Evolutionary conservation across 148 eudicot species (phyloP).

Genomic region (Spergularia marina): DNA sequence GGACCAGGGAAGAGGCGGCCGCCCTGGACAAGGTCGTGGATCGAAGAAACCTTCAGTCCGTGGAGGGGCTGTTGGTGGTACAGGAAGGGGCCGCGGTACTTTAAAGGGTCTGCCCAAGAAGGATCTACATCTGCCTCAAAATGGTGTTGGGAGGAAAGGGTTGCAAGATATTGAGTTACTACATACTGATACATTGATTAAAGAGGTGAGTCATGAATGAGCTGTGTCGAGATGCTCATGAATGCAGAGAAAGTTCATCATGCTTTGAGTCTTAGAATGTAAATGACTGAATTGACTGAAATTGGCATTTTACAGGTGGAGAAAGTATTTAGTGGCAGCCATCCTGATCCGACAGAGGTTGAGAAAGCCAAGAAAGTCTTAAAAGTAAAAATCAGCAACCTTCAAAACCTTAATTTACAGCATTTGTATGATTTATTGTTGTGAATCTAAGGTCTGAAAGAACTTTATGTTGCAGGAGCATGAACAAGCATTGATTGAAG

Average conservation of each 20-base stretch:
- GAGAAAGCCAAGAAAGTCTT: constrained; percentile 79
- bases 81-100: constrained; percentile 55
- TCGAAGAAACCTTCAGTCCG: constrained; percentile 39
- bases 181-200: constrained; percentile 61
- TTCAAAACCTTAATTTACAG: background rate
- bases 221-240: background rate
- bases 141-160: constrained; percentile 52
- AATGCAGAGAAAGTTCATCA: background rate
- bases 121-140: constrained; percentile 40
- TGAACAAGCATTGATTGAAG: constrained; percentile 69
- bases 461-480: constrained; percentile 57
- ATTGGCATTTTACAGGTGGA: constrained; percentile 47
- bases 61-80: constrained; percentile 40
- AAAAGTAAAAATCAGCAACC: constrained; percentile 40
- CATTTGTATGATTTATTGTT: background rate
- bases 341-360: constrained; percentile 57
- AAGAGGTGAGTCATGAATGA: constrained; percentile 43
- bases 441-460: background rate
- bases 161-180: constrained; percentile 58
- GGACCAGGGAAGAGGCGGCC: constrained; percentile 46
- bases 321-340: constrained; percentile 54
- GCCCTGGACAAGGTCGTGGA: constrained; percentile 48
- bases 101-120: constrained; percentile 42
- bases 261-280: constrained; percentile 3
- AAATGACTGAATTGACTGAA: constrained; percentile 22